phyloP scores from a whole-genome alignment of 148 eudicot species.

The Fallopia convolvulus region DNA sequence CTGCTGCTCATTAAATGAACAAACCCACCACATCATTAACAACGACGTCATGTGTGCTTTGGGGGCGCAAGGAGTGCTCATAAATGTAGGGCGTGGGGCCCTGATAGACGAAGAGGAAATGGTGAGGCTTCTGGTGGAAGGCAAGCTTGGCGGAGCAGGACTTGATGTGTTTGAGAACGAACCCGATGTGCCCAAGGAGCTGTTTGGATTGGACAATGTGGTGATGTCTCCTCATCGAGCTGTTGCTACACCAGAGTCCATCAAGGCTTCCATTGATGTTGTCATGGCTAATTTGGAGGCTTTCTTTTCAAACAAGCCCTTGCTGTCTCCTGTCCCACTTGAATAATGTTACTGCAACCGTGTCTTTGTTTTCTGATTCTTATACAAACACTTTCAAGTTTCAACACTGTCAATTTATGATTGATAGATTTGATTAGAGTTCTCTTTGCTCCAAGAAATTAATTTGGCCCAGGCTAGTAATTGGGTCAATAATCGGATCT shows the following conservation, averaged over 20 bases:
- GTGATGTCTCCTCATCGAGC: slow-evolving; percentile 79
- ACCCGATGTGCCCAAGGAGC: slow-evolving; percentile 62
- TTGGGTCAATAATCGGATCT: not conserved
- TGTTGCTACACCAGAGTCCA: slow-evolving; percentile 46
- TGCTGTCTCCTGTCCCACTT: slow-evolving; percentile 16
- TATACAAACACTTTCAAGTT: too few relatives aligned
- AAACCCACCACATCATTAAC: slow-evolving; percentile 64
- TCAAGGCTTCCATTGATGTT: slow-evolving; percentile 31
- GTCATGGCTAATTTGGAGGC: slow-evolving; percentile 47
- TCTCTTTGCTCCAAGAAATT: too few relatives aligned
- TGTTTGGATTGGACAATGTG: slow-evolving; percentile 62
- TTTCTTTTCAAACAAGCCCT: slow-evolving; percentile 60
- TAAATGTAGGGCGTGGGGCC: slow-evolving; percentile 74
- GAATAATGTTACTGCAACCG: not conserved
- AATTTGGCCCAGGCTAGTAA: not conserved
- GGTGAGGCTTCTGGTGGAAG: slow-evolving; percentile 43
- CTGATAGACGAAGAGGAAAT: slow-evolving; percentile 63
- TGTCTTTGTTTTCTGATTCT: not conserved
- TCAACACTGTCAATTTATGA: too few relatives aligned
- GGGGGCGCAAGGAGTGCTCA: slow-evolving; percentile 58
- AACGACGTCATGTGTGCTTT: slow-evolving; percentile 49
- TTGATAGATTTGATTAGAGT: too few relatives aligned
- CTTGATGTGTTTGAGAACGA: slow-evolving; percentile 79
- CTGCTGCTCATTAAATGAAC: slow-evolving; percentile 48
- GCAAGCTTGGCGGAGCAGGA: slow-evolving; percentile 74